Evolutionary conservation across 495 filamentous ascomycete genomes (phyloP).

Genomic region (Evansstolkia leycettana): DNA sequence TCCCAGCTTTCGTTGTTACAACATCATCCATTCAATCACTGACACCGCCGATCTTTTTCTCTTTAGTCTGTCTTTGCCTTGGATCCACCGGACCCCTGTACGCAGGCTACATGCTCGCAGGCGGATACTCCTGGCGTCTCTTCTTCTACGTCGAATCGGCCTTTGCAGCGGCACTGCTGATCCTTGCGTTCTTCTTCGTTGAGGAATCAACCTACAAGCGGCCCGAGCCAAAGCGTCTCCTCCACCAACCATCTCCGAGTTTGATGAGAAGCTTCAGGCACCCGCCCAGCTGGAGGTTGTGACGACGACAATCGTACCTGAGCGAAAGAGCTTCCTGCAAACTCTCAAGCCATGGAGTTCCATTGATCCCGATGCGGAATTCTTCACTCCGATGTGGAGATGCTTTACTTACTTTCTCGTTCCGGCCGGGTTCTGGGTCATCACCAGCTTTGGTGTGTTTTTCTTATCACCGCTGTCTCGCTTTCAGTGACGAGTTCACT

Average conservation of each 20-base stretch:
- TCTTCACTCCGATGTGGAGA: conserved; percentile 36
- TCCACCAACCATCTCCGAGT: neutral
- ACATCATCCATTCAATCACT: no score
- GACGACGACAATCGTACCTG: conserved; percentile 3
- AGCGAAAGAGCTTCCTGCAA: conserved; percentile 26
- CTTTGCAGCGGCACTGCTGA: conserved; percentile 40
- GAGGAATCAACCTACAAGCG: conserved; percentile 50
- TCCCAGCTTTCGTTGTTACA: no score
- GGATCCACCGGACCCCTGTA: conserved; percentile 46
- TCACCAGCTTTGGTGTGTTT: conserved; percentile 31
- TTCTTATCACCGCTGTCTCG: no score
- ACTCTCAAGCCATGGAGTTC: conserved; percentile 29
- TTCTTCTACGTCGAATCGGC: conserved; percentile 56
- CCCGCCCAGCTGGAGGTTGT: conserved; percentile 3
- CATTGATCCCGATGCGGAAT: conserved; percentile 28
- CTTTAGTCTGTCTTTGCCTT: conserved; percentile 46
- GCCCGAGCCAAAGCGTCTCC: conserved; percentile 2
- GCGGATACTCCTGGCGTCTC: conserved; percentile 48
- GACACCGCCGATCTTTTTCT: no score
- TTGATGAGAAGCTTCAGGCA: conserved; percentile 2
- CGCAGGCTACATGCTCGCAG: conserved; percentile 52
- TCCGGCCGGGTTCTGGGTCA: conserved; percentile 47
- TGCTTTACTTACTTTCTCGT: conserved; percentile 42
- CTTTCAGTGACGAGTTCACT: no score
- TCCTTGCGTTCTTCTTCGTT: conserved; percentile 48